Evolutionary conservation across 495 filamentous ascomycete genomes (phyloP).

Genomic region (Penicillium subrubescens): DNA sequence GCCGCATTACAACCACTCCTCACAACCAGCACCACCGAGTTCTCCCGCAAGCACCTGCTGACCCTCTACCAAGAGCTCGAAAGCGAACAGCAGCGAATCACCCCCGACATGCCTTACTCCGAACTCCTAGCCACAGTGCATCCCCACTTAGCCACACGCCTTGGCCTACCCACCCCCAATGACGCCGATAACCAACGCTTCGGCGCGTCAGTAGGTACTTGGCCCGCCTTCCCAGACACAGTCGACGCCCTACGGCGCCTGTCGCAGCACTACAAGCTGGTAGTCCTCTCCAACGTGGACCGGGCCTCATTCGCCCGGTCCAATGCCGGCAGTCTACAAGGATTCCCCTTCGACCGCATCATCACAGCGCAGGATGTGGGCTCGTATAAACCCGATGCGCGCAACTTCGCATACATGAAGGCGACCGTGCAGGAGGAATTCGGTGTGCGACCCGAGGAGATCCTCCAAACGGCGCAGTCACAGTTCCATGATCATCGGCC

Average conservation of each 20-base stretch:
- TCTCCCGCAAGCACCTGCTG: slow-evolving; percentile 45
- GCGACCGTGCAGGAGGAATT: slow-evolving; percentile 54
- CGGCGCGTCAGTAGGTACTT: slow-evolving; percentile 57
- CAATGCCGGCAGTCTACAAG: slow-evolving; percentile 50
- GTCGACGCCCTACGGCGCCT: slow-evolving; percentile 60
- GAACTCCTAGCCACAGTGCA: slow-evolving; percentile 56
- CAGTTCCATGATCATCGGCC: slow-evolving; percentile 73
- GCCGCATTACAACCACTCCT: slow-evolving; percentile 45
- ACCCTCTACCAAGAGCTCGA: slow-evolving; percentile 46
- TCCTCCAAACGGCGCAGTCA: slow-evolving; percentile 72
- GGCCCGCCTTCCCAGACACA: slow-evolving; percentile 69
- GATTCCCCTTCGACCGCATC: slow-evolving; percentile 62
- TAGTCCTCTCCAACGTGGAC: slow-evolving; percentile 75
- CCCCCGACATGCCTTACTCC: slow-evolving; percentile 59
- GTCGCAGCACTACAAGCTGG: slow-evolving; percentile 62
- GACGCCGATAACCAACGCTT: slow-evolving; percentile 40
- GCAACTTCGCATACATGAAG: slow-evolving; percentile 71
- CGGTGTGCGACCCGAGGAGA: slow-evolving; percentile 52
- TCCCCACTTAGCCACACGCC: slow-evolving; percentile 42
- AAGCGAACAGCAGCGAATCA: slow-evolving; percentile 43
- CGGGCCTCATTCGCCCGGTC: slow-evolving; percentile 60
- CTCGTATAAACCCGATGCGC: slow-evolving; percentile 68
- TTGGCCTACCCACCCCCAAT: slow-evolving; percentile 39
- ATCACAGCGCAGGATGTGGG: slow-evolving; percentile 78
- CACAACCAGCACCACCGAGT: slow-evolving; percentile 37